phyloP scores from a whole-genome alignment of 148 eudicot species.

The Rhododendron griersonianum region DNA sequence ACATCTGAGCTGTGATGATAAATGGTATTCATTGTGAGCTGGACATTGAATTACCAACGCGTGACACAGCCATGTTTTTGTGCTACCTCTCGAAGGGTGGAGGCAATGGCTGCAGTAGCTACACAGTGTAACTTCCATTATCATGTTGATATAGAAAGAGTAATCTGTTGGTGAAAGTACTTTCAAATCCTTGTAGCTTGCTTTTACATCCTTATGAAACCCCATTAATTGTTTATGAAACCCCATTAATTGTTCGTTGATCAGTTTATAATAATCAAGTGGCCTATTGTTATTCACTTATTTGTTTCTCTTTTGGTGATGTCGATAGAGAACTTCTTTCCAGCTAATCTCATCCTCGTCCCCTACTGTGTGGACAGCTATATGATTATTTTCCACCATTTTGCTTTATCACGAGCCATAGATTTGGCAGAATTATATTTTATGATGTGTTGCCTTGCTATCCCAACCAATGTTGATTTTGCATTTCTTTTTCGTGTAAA shows the following conservation, averaged over 20 bases:
- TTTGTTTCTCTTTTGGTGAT: neutral
- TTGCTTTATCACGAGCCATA: neutral
- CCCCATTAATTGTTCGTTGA: neutral
- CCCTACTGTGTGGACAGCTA: neutral
- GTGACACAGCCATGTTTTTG: too few relatives aligned
- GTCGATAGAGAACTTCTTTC: neutral
- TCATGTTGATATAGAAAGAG: neutral
- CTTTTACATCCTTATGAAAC: neutral
- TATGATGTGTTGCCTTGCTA: neutral
- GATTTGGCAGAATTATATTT: neutral
- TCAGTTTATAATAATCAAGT: neutral
- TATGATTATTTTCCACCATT: neutral
- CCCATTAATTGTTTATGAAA: neutral
- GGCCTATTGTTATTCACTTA: neutral
- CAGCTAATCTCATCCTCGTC: neutral
- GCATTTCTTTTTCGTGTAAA: neutral
- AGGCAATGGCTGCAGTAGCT: neutral
- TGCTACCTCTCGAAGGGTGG: neutral
- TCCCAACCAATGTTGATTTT: neutral
- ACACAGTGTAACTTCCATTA: neutral
- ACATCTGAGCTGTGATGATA: neutral
- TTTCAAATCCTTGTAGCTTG: neutral
- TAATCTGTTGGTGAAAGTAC: neutral
- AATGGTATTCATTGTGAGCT: neutral
- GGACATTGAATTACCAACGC: neutral